Conservation (phyloP, 129 eudicot genomes). For the Helianthus tuberosus region DNA sequence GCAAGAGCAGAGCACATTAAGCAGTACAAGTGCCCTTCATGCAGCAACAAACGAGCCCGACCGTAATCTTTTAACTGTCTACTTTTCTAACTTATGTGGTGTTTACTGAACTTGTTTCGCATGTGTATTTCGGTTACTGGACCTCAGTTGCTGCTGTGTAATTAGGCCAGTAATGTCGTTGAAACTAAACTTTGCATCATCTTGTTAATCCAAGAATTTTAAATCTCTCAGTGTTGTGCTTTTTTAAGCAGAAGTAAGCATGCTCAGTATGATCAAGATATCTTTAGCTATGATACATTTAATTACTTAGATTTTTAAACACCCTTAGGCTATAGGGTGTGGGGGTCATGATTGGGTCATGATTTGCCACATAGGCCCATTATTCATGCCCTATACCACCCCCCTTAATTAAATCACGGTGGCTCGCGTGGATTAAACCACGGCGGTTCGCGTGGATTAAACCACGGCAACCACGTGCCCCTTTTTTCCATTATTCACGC, state of each 20-base stretch:
- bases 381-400: too few species aligned
- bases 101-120: not conserved
- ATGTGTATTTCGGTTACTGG: conserved; percentile 9
- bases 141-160: conserved; percentile 4
- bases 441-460: too few species aligned
- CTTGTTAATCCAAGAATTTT: not conserved
- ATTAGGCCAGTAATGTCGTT: conserved; percentile 1
- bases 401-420: too few species aligned
- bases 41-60: conserved; percentile 11
- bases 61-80: conserved; percentile 3
- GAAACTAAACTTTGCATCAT: not conserved
- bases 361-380: too few species aligned
- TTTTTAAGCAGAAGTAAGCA: not conserved
- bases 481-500: too few species aligned
- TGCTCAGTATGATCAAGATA: too few species aligned
- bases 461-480: too few species aligned
- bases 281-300: too few species aligned
- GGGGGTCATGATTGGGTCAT: too few species aligned
- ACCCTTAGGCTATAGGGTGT: too few species aligned
- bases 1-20: conserved; percentile 15
- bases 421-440: too few species aligned
- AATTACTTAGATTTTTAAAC: too few species aligned
- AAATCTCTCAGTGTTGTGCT: not conserved
- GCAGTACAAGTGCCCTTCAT: conserved; percentile 15
- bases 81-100: not conserved